Conservation (phyloP, 495 filamentous ascomycete genomes). For the Amniculicola lignicola region DNA sequence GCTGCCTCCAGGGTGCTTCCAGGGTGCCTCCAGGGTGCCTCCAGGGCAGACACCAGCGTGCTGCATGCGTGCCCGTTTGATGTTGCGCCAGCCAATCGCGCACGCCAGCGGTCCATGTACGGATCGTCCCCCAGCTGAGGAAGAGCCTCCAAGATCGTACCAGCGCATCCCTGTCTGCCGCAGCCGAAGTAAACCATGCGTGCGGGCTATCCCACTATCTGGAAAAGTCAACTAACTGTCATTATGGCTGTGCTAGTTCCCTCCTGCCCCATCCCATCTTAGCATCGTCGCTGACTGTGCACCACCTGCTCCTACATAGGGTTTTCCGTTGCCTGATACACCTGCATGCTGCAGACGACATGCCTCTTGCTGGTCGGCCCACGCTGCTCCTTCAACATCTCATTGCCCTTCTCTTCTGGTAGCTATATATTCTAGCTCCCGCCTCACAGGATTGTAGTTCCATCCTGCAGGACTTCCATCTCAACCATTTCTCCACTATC, state of each 20-base stretch:
- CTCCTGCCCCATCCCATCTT: slow-evolving; percentile 27
- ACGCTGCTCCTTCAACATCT: slow-evolving; percentile 8
- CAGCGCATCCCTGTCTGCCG: slow-evolving; percentile 14
- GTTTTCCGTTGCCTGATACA: slow-evolving; percentile 33
- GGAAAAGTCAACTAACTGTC: slow-evolving; percentile 18
- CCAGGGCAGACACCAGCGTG: background rate
- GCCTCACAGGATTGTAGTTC: slow-evolving; percentile 10
- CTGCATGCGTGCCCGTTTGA: slow-evolving; percentile 7
- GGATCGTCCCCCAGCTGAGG: slow-evolving; percentile 27
- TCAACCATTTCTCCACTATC: slow-evolving; percentile 5
- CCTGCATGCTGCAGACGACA: slow-evolving; percentile 25
- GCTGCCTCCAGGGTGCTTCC: no score
- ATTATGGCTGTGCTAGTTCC: slow-evolving; percentile 34
- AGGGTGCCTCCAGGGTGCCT: background rate
- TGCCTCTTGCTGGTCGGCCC: slow-evolving; percentile 22
- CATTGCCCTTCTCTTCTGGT: slow-evolving; percentile 6
- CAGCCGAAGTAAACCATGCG: slow-evolving; percentile 27
- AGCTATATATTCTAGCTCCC: slow-evolving; percentile 32
- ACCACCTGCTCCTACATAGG: slow-evolving; percentile 31
- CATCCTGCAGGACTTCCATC: slow-evolving; percentile 5
- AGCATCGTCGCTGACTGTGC: slow-evolving; percentile 33
- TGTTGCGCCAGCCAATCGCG: background rate
- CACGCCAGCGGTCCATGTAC: slow-evolving; percentile 2
- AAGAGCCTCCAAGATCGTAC: slow-evolving; percentile 25
- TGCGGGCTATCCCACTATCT: slow-evolving; percentile 26